These are phyloP conservation scores for Hygrophila difformis DNA, from an alignment of 257 asterid genomes.

Conservation along the genomic window DNA sequence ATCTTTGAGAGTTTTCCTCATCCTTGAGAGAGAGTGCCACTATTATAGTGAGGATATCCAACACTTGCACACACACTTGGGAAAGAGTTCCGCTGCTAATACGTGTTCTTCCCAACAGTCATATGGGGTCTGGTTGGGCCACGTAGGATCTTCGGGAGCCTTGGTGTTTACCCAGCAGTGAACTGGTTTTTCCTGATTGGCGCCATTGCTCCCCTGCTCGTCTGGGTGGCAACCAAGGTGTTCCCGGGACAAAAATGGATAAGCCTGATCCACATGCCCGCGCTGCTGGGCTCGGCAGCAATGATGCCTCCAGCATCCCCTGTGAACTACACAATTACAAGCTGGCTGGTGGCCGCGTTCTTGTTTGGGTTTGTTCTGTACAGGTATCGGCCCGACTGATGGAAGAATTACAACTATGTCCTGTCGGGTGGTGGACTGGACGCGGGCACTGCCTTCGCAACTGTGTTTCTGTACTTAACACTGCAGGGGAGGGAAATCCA, in stretches of 20 bases:
- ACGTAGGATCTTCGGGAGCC: conserved; percentile 68
- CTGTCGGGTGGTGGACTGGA: conserved; percentile 57
- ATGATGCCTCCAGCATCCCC: conserved; percentile 53
- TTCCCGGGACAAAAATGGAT: conserved; percentile 74
- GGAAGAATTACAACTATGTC: conserved; percentile 48
- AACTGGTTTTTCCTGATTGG: conserved; percentile 86
- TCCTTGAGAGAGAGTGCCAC: too few relatives aligned
- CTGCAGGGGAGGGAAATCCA: conserved; percentile 16
- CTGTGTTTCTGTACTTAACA: conserved; percentile 25
- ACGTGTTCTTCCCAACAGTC: too few relatives aligned
- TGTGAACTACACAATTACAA: conserved; percentile 44
- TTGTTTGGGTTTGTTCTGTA: conserved; percentile 36
- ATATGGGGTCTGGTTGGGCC: conserved; percentile 95
- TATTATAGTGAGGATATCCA: too few relatives aligned
- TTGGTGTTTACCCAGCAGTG: conserved; percentile 47
- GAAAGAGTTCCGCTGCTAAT: too few relatives aligned
- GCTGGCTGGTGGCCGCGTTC: conserved; percentile 35
- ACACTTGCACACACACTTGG: too few relatives aligned
- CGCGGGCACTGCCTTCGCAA: conserved; percentile 48
- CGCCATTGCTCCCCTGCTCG: conserved; percentile 68
- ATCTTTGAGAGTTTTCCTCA: too few relatives aligned
- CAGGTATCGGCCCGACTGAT: conserved; percentile 29
- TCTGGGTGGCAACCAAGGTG: conserved; percentile 56
- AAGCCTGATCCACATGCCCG: conserved; percentile 66
- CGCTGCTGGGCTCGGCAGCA: conserved; percentile 34